Percentiles rank a stretch among this genome's conserved stretches.
These are phyloP conservation scores for Fomitopsis schrenkii DNA, from an alignment of 1,284 basidiomycete species.

Conservation along the genomic window DNA sequence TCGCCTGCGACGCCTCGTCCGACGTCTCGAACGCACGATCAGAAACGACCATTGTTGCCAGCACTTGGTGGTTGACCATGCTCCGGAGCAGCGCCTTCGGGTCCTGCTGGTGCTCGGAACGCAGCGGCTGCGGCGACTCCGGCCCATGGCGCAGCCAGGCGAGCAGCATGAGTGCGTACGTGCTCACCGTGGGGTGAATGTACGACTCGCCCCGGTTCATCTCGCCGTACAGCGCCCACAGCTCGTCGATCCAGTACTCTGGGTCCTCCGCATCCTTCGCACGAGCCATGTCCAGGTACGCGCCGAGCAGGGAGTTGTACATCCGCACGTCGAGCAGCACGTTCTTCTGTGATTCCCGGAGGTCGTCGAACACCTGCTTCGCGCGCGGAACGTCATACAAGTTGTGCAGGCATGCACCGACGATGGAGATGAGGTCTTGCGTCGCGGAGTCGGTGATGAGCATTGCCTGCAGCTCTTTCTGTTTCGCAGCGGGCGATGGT, in stretches of 20 bases:
- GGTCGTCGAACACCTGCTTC: conserved; percentile 57
- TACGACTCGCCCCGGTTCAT: conserved; percentile 51
- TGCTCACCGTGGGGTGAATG: conserved; percentile 48
- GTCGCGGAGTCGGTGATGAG: conserved; percentile 64
- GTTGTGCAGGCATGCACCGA: conserved; percentile 76
- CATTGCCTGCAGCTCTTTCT: conserved; percentile 39
- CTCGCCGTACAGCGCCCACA: conserved; percentile 52
- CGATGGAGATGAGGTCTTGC: conserved; percentile 67
- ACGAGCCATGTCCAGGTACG: conserved; percentile 58
- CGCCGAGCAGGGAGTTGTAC: conserved; percentile 56
- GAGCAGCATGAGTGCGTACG: conserved; percentile 66
- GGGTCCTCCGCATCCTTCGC: conserved; percentile 38
- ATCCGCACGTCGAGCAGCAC: conserved; percentile 36
- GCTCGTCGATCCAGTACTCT: conserved; percentile 52
- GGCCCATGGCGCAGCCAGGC: conserved; percentile 46
- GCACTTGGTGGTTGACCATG: conserved; percentile 47
- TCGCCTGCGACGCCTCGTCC: conserved; percentile 51
- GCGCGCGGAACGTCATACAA: conserved; percentile 71
- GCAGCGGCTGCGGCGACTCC: conserved; percentile 23
- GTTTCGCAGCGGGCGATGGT: conserved; percentile 47
- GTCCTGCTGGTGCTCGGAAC: conserved; percentile 8
- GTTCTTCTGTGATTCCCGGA: conserved; percentile 35
- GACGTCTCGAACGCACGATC: conserved; percentile 52
- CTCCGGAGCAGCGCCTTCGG: conserved; percentile 41
- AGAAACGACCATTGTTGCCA: conserved; percentile 49